Conservation (phyloP, 2,329 filamentous ascomycete genomes). For the Arthrinium phaeospermum region DNA sequence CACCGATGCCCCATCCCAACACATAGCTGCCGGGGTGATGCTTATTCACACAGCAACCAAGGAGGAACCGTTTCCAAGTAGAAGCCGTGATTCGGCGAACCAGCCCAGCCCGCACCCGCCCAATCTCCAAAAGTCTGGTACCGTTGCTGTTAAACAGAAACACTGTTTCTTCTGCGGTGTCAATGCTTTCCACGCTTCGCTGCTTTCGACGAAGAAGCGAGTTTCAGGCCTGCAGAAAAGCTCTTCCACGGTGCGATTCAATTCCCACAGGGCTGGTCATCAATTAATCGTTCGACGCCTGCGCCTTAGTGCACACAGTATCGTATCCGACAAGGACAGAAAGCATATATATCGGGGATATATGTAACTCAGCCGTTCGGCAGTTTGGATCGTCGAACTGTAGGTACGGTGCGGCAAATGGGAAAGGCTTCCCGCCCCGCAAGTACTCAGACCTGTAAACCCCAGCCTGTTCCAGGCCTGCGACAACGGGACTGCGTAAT, state of each 20-base stretch:
- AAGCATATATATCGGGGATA: constrained; percentile 15
- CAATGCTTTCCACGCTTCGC: constrained; percentile 12
- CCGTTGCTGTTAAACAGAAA: constrained; percentile 10
- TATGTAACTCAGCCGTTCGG: constrained; percentile 10
- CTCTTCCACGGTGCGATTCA: background rate
- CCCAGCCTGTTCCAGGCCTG: constrained; percentile 13
- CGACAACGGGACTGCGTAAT: constrained; percentile 18
- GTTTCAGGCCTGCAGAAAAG: constrained; percentile 11
- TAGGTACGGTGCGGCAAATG: constrained; percentile 16
- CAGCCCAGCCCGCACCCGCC: constrained; percentile 1
- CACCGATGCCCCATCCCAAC: constrained; percentile 10
- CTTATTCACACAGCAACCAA: constrained; percentile 19
- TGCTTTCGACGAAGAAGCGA: constrained; percentile 11
- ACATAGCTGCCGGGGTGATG: constrained; percentile 3
- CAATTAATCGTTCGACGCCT: constrained; percentile 7
- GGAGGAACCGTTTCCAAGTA: background rate
- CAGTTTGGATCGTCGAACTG: constrained; percentile 1
- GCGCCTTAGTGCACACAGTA: background rate
- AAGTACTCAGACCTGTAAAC: background rate
- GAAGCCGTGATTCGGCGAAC: constrained; percentile 13
- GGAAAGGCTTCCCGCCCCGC: background rate
- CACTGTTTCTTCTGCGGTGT: constrained; percentile 8
- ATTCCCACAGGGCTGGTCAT: constrained; percentile 6
- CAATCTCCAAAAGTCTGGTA: constrained; percentile 14
- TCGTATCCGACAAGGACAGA: background rate